Conservation (phyloP, 2,329 filamentous ascomycete genomes). For the Scedosporium apiospermum region DNA sequence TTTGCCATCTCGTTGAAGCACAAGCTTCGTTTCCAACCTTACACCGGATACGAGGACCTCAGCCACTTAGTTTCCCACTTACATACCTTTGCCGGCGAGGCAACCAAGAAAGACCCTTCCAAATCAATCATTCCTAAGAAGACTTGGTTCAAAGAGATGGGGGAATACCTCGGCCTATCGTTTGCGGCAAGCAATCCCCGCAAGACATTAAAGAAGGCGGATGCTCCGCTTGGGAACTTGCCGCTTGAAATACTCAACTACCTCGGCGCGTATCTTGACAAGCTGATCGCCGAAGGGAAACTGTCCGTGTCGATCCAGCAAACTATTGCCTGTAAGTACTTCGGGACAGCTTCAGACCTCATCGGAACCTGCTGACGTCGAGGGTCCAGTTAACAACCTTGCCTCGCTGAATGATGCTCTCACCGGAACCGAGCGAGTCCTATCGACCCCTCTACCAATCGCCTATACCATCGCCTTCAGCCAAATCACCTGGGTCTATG, state of each 20-base stretch:
- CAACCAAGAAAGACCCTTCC: slow-evolving; percentile 28
- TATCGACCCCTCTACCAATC: slow-evolving; percentile 72
- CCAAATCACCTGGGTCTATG: slow-evolving; percentile 80
- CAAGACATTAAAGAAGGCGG: slow-evolving; percentile 64
- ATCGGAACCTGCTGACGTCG: neutral
- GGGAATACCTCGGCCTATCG: slow-evolving; percentile 65
- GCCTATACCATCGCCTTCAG: slow-evolving; percentile 78
- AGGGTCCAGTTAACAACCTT: slow-evolving; percentile 40
- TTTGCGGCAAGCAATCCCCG: slow-evolving; percentile 71
- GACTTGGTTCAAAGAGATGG: slow-evolving; percentile 51
- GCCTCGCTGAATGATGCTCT: slow-evolving; percentile 61
- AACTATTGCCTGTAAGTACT: slow-evolving; percentile 35
- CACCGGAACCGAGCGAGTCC: slow-evolving; percentile 64
- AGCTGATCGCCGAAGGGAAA: slow-evolving; percentile 44
- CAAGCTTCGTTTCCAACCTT: slow-evolving; percentile 74
- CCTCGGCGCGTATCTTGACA: slow-evolving; percentile 57
- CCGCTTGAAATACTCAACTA: slow-evolving; percentile 73
- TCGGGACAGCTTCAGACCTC: neutral
- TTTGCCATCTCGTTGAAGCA: slow-evolving; percentile 72
- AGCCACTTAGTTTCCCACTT: slow-evolving; percentile 62
- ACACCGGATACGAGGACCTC: slow-evolving; percentile 66
- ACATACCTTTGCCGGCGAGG: slow-evolving; percentile 60
- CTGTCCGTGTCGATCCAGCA: slow-evolving; percentile 49
- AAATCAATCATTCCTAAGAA: slow-evolving; percentile 27
- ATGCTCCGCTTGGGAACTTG: slow-evolving; percentile 69